Base-by-base conservation (phyloP, 306 rosid species). In the Lathyrus oleraceus region DNA sequence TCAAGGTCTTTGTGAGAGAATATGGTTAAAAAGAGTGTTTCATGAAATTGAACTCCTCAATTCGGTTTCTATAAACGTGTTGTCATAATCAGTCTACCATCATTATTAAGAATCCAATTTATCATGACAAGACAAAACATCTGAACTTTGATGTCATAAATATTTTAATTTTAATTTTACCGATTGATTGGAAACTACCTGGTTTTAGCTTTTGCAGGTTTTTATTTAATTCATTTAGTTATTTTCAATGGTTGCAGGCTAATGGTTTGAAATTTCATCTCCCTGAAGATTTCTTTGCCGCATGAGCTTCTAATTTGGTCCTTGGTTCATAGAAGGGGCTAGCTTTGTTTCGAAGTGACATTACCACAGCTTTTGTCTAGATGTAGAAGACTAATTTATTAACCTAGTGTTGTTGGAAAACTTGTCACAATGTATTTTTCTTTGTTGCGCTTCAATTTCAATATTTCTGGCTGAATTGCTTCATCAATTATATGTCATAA, bases 211-310 rank as follows among this genome's bases (percentile, higher is more conserved):
- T 74, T 43, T 52, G 30, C 64, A 4, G 52, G 72, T 32, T 72
- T 32, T 49, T 67, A 28, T 69, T 58, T 43, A 14, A 67, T 16
- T 53, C 54, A 40, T 61, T 57, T 28, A 16, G n/a, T 58, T 21
- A 17, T 43, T 36, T 81, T 73, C 66, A 16, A 53, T 81, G 76
- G 16, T 81, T 80, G 75, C 95, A 90, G 97, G 88, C 86, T 14
- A 39, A 86, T 69, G 97, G 95, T 44, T 81, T 90, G 72, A 90
- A 90, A 43, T 90, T 90, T 78, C 54, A 76, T 81, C 81, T 86
- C 63, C 97, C 97, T 10, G 97, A 90, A 74, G 95, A 90, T 1
- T 88, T 75, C 75, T 88, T 90, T 65, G 76, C 7, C 27, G 42
- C 67, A 19, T 51, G 79, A 83, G 16, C 73, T 68, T 72, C 52